Percentiles rank a stretch among this genome's conserved stretches.
Evolutionary conservation across 495 filamentous ascomycete genomes (phyloP).

Genomic region (Aspergillus diversus): DNA sequence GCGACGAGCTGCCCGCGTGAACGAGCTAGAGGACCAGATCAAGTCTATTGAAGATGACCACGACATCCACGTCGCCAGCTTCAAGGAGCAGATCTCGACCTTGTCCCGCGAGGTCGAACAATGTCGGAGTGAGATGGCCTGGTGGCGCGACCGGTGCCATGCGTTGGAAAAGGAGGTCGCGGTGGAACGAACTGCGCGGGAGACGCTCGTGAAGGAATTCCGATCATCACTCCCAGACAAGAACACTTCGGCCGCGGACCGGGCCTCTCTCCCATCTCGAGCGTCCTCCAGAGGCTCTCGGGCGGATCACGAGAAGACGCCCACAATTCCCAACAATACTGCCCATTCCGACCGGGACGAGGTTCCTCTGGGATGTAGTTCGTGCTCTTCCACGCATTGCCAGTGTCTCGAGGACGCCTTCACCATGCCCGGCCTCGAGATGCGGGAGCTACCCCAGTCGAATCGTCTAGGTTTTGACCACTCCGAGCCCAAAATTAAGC

Average conservation of each 20-base stretch:
- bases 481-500: conserved; percentile 47
- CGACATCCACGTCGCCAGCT: conserved; percentile 43
- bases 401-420: conserved; percentile 74
- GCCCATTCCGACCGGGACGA: conserved; percentile 32
- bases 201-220: conserved; percentile 46
- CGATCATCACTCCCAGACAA: conserved; percentile 37
- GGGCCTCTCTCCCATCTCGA: conserved; percentile 33
- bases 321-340: conserved; percentile 19
- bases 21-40: conserved; percentile 83
- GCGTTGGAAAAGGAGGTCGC: conserved; percentile 52
- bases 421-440: conserved; percentile 37
- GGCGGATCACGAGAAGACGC: conserved; percentile 4
- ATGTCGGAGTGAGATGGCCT: conserved; percentile 46
- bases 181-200: conserved; percentile 48
- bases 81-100: conserved; percentile 50
- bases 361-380: conserved; percentile 60
- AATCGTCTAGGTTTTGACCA: conserved; percentile 29
- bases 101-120: conserved; percentile 58
- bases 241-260: conserved; percentile 31
- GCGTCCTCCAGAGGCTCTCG: conserved; percentile 11
- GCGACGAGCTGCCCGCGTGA: conserved; percentile 78
- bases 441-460: conserved; percentile 30
- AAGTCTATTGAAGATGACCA: conserved; percentile 63
- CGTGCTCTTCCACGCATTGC: conserved; percentile 64
- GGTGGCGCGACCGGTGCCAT: conserved; percentile 55